Conservation (phyloP, 1,284 basidiomycete species). For the Marasmius sp. region DNA sequence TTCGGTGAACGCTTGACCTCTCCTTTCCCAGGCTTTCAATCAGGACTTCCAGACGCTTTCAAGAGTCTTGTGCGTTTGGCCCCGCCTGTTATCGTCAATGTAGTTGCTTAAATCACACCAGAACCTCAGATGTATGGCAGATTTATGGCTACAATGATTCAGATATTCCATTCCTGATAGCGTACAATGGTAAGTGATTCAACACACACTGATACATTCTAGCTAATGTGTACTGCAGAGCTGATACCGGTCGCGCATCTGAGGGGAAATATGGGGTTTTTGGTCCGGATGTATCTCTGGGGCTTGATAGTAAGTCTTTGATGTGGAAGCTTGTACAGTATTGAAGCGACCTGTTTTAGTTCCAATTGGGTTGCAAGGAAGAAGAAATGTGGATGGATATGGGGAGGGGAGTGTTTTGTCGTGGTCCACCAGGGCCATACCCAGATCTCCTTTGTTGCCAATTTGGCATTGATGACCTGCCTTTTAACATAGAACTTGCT, state of each 20-base stretch:
- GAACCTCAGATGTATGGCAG: background rate
- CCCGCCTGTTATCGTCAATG: background rate
- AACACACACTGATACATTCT: too few species aligned
- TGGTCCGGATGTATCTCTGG: background rate
- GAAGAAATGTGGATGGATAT: too few species aligned
- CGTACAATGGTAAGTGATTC: background rate
- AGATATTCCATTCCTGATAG: background rate
- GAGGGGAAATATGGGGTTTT: background rate
- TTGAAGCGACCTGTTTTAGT: background rate
- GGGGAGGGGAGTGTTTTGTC: too few species aligned
- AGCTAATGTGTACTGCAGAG: background rate
- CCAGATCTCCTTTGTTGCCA: background rate
- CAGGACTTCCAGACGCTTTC: background rate
- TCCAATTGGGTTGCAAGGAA: too few species aligned
- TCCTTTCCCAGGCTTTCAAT: too few species aligned
- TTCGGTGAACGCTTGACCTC: too few species aligned
- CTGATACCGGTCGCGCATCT: background rate
- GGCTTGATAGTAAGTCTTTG: too few species aligned
- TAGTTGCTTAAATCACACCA: background rate
- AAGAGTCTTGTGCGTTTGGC: background rate
- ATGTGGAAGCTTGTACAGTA: too few species aligned
- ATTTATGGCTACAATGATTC: background rate
- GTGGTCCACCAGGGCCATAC: too few species aligned
- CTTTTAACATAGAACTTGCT: too few species aligned
- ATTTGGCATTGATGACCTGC: too few species aligned